Base-by-base conservation (phyloP, 116 monocot species). In the Trichopus zeylanicus region DNA sequence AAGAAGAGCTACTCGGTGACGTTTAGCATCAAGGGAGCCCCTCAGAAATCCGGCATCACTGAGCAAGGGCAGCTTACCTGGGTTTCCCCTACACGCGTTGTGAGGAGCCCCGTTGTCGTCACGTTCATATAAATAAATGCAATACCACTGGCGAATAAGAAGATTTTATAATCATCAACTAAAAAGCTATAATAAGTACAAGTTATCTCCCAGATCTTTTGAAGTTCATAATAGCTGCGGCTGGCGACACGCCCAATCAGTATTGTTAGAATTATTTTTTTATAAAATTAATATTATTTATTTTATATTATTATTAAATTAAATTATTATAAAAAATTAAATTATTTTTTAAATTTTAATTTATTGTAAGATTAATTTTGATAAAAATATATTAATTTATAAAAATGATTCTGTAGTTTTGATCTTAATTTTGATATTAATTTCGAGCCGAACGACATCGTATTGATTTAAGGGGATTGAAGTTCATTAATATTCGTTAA, bases 151-250 rank as follows among this genome's bases (percentile, higher is more conserved):
- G 13, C n/a, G 12, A 42, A 42, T 37, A 42, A 42, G 9, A 12
- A 38, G 9, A 38, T 38, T 6, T 38, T 38, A 38, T 38, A 13
- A 2, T 15, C 3, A 42, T 42, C 13, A 16, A 37, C 15, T 1
- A 11, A 11, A 37, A 8, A 8, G 15, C 0, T 8, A 15, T 8
- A 37, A 37, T 37, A 37, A 37, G 15, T 37, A 48, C 18, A 66
- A 55, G 66, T 66, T 55, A n/a, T 55, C 66, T 0, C 19, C 35
- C n/a, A n/a, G 0, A 22, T n/a, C 18, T 66, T 55, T 19, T 26
- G 55, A 4, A 46, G 55, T 39, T 33, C 55, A 29, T 29, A 54
- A 1, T 55, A 66, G 46, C 55, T 66, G 66, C 25, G 55, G 55
- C 56, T 55, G 38, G 54, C 66, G 2, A 56, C 55, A 4, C 56